Base-by-base conservation (phyloP, 371 early-diverging fungal species). In the Lichtheimia ramosa region DNA sequence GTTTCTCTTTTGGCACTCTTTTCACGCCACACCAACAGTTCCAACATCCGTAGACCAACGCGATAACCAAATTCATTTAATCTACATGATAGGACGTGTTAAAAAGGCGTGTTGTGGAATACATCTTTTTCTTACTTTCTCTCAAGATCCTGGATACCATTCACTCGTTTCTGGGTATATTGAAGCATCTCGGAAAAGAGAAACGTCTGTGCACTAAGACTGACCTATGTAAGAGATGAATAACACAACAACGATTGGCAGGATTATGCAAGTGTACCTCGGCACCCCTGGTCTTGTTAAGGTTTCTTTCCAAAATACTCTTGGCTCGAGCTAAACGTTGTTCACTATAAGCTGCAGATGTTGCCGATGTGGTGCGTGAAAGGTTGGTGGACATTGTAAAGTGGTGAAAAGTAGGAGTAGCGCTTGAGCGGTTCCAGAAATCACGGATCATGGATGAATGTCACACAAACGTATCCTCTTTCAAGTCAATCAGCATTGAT, bases 181-280 rank as follows among this genome's bases (percentile, higher is more conserved):
- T 92, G 94, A 28, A 98, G 73, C 83, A 97, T 95, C 73, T 98
- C 98, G 18, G 92, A 91, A 71, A 96, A 95, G 48, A 98, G 68
- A 64, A 97, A 95, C 0, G 93, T 86, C 69, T 92, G 94, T 12
- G 96, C 88, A 52, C 88, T 84, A 34, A 96, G 76, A 54, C 88
- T 85, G 56, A 96, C 92, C 92, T 94, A 61, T 52, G 7, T 10
- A 8, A 46, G n/a, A 46, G 46, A 46, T 18, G 21, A n/a, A 46
- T 46, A 21, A 21, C 46, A n/a, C 21, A 46, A 16, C 49, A 54
- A 27, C 15, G 6, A 18, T 41, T 20, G 13, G 53, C 10, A 20
- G 2, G n/a, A 15, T 52, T 14, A 18, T 27, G 27, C 27, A 46
- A 25, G 25, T 51, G 52, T 68, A 88, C 89, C 81, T 88, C 88